Conservation (phyloP, 2,329 filamentous ascomycete species). For the Calonectria henricotiae region DNA sequence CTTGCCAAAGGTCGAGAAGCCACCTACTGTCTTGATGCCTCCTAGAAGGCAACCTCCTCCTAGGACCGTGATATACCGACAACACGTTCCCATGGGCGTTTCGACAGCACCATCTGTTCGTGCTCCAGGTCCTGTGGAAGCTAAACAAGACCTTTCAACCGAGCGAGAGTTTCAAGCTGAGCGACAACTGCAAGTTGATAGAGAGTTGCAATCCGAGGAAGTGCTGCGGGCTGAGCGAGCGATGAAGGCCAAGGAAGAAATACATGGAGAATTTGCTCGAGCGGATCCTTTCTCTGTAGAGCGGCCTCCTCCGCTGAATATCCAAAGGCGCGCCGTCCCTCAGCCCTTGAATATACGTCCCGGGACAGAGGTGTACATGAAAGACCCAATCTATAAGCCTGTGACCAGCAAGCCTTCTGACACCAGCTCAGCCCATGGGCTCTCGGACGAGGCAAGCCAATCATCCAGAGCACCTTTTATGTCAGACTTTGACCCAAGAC, state of each 20-base stretch:
- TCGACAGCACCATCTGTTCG: neutral
- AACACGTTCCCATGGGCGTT: neutral
- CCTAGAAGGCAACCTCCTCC: conserved; percentile 35
- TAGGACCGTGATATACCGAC: conserved; percentile 26
- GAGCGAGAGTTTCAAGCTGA: neutral
- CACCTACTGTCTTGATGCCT: conserved; percentile 13
- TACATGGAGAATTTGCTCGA: conserved; percentile 34
- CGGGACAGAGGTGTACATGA: conserved; percentile 49
- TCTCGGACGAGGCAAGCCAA: conserved; percentile 40
- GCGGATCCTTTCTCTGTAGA: conserved; percentile 41
- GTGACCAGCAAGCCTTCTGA: conserved; percentile 45
- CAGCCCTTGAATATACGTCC: conserved; percentile 46
- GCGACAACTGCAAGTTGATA: neutral
- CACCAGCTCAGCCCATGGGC: conserved; percentile 38
- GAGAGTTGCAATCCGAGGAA: neutral
- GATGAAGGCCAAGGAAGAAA: conserved; percentile 25
- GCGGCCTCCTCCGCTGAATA: conserved; percentile 48
- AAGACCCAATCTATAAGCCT: conserved; percentile 49
- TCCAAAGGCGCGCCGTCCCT: conserved; percentile 46
- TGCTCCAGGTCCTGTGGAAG: neutral
- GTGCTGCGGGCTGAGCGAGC: conserved; percentile 17
- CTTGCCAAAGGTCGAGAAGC: conserved; percentile 22
- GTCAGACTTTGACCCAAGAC: conserved; percentile 20
- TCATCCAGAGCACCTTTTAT: conserved; percentile 35
- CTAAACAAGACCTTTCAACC: neutral